These are phyloP conservation scores for Claviceps fusiformis DNA, from an alignment of 2,329 filamentous ascomycete species.

Conservation along the genomic window DNA sequence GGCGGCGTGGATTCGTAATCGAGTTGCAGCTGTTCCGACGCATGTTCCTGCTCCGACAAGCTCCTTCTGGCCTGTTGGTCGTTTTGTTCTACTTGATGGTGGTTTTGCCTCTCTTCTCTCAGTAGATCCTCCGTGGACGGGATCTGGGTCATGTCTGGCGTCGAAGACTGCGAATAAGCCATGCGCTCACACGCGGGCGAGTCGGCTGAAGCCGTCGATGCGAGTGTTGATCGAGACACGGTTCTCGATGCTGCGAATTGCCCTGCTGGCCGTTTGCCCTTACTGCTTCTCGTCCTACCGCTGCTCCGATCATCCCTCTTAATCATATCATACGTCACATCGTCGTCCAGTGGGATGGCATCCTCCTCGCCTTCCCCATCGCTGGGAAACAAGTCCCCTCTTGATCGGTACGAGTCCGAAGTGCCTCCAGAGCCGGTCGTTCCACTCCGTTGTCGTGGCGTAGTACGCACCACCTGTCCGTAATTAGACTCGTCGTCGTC, in stretches of 20 bases:
- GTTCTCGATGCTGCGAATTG: constrained; percentile 32
- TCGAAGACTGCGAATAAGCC: constrained; percentile 17
- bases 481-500: constrained; percentile 19
- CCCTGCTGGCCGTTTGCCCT: constrained; percentile 37
- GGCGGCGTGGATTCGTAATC: neutral
- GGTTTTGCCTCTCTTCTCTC: constrained; percentile 37
- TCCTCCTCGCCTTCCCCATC: constrained; percentile 80
- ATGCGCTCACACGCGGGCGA: constrained; percentile 15
- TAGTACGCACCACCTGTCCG: constrained; percentile 13
- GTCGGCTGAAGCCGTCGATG: constrained; percentile 26
- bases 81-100: constrained; percentile 34
- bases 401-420: constrained; percentile 71
- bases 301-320: constrained; percentile 64
- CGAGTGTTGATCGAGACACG: constrained; percentile 45
- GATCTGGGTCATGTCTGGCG: constrained; percentile 24
- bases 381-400: constrained; percentile 83
- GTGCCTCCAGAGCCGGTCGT: constrained; percentile 72
- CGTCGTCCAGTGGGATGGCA: constrained; percentile 82
- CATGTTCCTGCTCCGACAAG: constrained; percentile 37
- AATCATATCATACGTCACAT: constrained; percentile 74
- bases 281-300: constrained; percentile 38
- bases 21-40: constrained; percentile 33
- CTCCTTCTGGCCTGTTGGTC: constrained; percentile 39
- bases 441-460: constrained; percentile 49
- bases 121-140: constrained; percentile 38